Conservation (phyloP, 1,284 basidiomycete species). For the Sanghuangporus baumii region DNA sequence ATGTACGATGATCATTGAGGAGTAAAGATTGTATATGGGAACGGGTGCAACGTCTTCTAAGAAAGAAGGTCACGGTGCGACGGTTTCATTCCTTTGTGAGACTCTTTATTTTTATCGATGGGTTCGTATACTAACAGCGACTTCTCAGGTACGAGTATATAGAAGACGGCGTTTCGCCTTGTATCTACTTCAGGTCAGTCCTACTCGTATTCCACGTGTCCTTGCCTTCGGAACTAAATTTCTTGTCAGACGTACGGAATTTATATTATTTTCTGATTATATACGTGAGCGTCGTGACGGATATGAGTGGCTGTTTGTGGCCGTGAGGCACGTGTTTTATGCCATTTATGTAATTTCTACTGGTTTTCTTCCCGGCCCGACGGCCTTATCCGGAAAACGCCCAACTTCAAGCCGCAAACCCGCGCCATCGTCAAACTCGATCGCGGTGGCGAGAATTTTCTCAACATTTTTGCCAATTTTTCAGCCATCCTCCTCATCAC, state of each 20-base stretch:
- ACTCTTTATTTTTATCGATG: too few relatives aligned
- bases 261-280: background rate
- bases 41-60: too few relatives aligned
- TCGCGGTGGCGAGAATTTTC: slow-evolving; percentile 16
- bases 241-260: background rate
- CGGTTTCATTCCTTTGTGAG: too few relatives aligned
- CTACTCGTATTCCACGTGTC: background rate
- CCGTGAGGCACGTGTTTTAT: background rate
- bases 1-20: too few relatives aligned
- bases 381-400: slow-evolving; percentile 2
- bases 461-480: slow-evolving; percentile 11
- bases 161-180: background rate
- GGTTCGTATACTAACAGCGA: too few relatives aligned
- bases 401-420: slow-evolving; percentile 4
- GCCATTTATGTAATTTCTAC: slow-evolving; percentile 1
- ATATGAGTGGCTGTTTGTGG: background rate
- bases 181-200: background rate
- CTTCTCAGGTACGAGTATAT: too few relatives aligned
- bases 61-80: too few relatives aligned
- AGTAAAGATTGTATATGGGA: too few relatives aligned
- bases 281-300: background rate
- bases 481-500: slow-evolving; percentile 5
- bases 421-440: slow-evolving; percentile 16
- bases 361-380: slow-evolving; percentile 1
- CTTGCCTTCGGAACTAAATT: background rate